Evolutionary conservation across 2,329 filamentous ascomycete genomes (phyloP), one percentile per base, ranked within the genome.

Genomic region (Aspergillus caelatus): DNA sequence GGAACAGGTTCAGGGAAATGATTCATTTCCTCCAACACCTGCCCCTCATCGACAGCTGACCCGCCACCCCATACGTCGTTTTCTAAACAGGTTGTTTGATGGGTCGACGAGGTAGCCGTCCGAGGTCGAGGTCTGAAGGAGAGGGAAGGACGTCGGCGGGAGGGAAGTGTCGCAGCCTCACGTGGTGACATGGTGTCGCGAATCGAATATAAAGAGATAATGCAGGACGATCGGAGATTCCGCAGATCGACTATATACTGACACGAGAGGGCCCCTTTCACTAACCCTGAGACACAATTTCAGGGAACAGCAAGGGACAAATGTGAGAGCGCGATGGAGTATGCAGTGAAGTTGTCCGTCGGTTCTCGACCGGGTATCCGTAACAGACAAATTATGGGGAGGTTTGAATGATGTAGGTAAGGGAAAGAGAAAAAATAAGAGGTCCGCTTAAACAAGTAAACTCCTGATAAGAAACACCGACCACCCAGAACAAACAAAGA

Each of bases 71-170:
- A 75, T 32, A 70, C 57, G 21, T 71, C 68, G 43, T 70, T 61
- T 30, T 70, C 66, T 23, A 67, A 58, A 3, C 65, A 66, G 26
- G 70, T 68, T 23, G 72, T 61, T 23, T 68, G 62, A 8, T 64
- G 48, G n/a, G 70, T 56, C 19, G 74, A 67, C 23, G 70, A 63
- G n/a, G 70, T 71, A 6, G 78, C 72, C 8, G 78, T 81, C 30
- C 74, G 74, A 16, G 79, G 77, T 53, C 79, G 77, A 58, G 72
- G 61, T 63, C 72, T 74, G 59, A 77, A 68, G 14, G 78, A 75
- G 43, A 81, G 65, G 19, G 80, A 81, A 34, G 78, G 72, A 65
- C 77, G 75, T 62, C 77, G 76, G 36, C 73, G 72, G 43, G 75
- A 67, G 32, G 75, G 67, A 62, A 71, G 63, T 32, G 70, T 62